phyloP scores from a whole-genome alignment of 306 rosid genomes.

The Cucurbita ficifolia region DNA sequence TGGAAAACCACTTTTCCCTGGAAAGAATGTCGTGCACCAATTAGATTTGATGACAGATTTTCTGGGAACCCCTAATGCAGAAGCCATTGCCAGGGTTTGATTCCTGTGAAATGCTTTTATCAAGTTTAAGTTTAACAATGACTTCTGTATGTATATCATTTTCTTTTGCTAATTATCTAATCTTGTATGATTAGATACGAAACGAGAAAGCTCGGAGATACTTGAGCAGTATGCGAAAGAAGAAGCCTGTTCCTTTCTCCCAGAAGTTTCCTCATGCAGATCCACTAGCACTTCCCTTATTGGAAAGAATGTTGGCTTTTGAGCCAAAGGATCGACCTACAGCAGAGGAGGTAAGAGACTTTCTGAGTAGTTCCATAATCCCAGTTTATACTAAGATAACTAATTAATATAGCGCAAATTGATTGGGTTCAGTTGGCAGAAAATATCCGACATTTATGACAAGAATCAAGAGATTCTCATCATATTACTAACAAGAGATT shows the following conservation, averaged over 20 bases:
- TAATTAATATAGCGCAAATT: not conserved
- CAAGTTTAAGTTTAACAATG: not conserved
- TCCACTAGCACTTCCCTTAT: conserved; percentile 83
- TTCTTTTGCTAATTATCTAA: conserved; percentile 8
- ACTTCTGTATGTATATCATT: conserved; percentile 1
- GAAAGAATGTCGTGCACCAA: conserved; percentile 96
- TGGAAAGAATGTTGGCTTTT: conserved; percentile 95
- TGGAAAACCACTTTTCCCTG: conserved; percentile 97
- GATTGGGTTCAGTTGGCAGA: not conserved
- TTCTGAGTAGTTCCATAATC: not conserved
- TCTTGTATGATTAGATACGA: conserved; percentile 39
- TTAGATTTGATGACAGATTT: conserved; percentile 91
- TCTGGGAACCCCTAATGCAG: conserved; percentile 85
- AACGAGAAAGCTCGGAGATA: conserved; percentile 98
- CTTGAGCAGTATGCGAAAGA: conserved; percentile 89
- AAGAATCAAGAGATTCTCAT: not conserved
- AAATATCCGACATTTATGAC: not conserved
- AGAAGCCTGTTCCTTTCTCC: conserved; percentile 71
- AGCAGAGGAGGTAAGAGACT: conserved; percentile 69
- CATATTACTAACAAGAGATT: no score
- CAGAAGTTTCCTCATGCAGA: conserved; percentile 93
- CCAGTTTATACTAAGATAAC: not conserved
- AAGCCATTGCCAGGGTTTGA: conserved; percentile 86
- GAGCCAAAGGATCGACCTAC: conserved; percentile 96
- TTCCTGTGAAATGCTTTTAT: conserved; percentile 1